A percentile compares a stretch with the other conserved stretches of the same genome.
These are phyloP conservation scores for Chrysophaeum taylorii DNA, from an alignment of 352 stramenopile species.

Conservation along the genomic window DNA sequence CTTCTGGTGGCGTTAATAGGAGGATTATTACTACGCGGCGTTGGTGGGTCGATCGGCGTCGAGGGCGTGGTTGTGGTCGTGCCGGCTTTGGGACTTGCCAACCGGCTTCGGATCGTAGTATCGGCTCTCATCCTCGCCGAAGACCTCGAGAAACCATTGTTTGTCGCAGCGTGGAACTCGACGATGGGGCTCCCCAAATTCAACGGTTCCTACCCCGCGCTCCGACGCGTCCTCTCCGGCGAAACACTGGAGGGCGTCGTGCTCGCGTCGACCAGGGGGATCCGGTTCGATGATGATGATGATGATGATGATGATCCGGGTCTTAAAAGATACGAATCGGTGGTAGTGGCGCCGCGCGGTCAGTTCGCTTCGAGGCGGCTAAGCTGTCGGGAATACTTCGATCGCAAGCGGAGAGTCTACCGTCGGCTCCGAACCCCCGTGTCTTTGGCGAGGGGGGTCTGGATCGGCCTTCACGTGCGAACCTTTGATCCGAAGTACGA, in stretches of 20 bases:
- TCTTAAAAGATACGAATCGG: neutral
- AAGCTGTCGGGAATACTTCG: neutral
- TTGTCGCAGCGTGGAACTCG: neutral
- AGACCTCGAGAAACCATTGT: neutral
- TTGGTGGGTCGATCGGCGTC: no score
- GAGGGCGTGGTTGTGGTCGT: no score
- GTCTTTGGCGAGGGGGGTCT: neutral
- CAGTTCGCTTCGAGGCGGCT: neutral
- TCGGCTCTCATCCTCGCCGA: neutral
- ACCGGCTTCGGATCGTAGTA: neutral
- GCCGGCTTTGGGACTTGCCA: neutral
- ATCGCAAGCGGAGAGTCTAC: neutral
- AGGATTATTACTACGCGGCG: no score
- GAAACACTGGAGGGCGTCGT: neutral
- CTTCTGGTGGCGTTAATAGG: no score
- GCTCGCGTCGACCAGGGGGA: no score
- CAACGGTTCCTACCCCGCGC: neutral
- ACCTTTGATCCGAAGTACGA: neutral
- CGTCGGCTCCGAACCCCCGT: neutral
- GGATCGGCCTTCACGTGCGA: conserved; percentile 9
- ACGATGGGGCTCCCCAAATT: neutral
- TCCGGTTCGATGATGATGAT: neutral
- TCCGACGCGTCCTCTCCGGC: no score
- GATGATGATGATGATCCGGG: neutral
- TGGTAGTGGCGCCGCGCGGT: neutral